Evolutionary conservation across 1,139 yeast species (phyloP), one percentile per base, ranked within the genome.

Genomic region (Debaryomycetaceae sp.): DNA sequence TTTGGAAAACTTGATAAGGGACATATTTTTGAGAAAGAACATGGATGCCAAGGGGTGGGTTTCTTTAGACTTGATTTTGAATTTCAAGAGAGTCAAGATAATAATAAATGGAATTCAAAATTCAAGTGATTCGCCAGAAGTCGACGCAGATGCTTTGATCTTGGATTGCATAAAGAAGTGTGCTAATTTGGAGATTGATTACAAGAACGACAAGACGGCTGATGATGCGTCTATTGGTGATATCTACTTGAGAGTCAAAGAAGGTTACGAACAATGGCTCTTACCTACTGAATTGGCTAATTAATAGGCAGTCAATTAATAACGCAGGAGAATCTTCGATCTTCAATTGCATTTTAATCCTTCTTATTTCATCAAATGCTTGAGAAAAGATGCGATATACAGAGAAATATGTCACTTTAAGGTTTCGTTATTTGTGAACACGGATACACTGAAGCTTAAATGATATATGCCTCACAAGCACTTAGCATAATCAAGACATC

Each of bases 1-100:
- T 24, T 76, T 85, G 45, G 96, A 90, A 57, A 93, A 93, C 67
- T 76, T 93, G 65, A 76, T 87, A 56, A 86, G 87, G 67, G 97
- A 89, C 64, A 70, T 86, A 47, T 88, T 68, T 62, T 72, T 89
- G 61, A 80, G 96, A 63, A 80, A 81, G 55, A 87, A 85, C 58
- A 88, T 89, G 96, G 83, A 85, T 65, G 75, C 81, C 49, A 27
- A 36, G 14, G 97, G 97, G 31, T 84, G 84, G 76, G 78, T 89
- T 44, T 80, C 83, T 34, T 67, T 89, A 51, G 58, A 64, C 6
- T 75, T 83, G 47, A 75, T 89, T 53, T 83, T 89, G 49, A 72
- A 76, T 50, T 89, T 89, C 65, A 82, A 85, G 72, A 78, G 97
- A 59, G 84, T 89, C 53, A 78, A 81, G 59, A 76, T 79, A 44